Evolutionary conservation across 2,329 filamentous ascomycete genomes (phyloP).

Genomic region (Bipolaris cookei): DNA sequence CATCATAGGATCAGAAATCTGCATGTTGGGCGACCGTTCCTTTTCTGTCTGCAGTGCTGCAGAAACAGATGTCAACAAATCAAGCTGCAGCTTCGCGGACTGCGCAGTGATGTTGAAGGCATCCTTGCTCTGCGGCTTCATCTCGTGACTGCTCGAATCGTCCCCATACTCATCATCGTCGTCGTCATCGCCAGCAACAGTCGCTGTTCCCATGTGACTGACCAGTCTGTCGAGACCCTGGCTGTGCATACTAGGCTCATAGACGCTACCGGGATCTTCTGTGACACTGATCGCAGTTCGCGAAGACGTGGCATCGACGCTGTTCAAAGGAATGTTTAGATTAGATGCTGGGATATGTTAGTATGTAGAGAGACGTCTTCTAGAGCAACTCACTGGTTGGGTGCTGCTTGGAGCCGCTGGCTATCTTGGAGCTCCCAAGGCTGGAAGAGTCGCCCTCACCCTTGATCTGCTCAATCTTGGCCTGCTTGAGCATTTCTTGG

Average conservation of each 20-base stretch:
- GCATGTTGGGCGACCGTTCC: conserved; percentile 69
- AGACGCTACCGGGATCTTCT: conserved; percentile 64
- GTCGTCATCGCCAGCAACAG: conserved; percentile 65
- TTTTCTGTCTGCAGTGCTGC: conserved; percentile 78
- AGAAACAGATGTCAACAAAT: conserved; percentile 85
- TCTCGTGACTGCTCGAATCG: conserved; percentile 77
- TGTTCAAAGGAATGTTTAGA: conserved; percentile 58
- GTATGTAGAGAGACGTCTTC: background rate
- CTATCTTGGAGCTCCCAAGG: conserved; percentile 43
- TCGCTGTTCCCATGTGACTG: conserved; percentile 57
- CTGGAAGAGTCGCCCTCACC: conserved; percentile 52
- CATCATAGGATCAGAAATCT: conserved; percentile 78
- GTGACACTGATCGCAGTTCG: conserved; percentile 55
- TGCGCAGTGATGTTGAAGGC: conserved; percentile 97
- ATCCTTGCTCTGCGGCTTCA: conserved; percentile 79
- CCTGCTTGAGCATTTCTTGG: conserved; percentile 74
- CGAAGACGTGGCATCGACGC: conserved; percentile 39
- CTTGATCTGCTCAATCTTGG: conserved; percentile 73
- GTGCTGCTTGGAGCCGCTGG: conserved; percentile 34
- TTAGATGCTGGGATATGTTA: conserved; percentile 46
- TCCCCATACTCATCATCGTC: conserved; percentile 78
- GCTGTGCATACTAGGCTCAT: conserved; percentile 64
- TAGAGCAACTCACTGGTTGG: conserved; percentile 33
- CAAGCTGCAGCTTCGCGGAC: conserved; percentile 89
- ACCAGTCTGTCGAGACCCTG: conserved; percentile 57